These are phyloP conservation scores for Corinectria fuckeliana DNA, from an alignment of 2,329 filamentous ascomycete species.

Conservation along the genomic window DNA sequence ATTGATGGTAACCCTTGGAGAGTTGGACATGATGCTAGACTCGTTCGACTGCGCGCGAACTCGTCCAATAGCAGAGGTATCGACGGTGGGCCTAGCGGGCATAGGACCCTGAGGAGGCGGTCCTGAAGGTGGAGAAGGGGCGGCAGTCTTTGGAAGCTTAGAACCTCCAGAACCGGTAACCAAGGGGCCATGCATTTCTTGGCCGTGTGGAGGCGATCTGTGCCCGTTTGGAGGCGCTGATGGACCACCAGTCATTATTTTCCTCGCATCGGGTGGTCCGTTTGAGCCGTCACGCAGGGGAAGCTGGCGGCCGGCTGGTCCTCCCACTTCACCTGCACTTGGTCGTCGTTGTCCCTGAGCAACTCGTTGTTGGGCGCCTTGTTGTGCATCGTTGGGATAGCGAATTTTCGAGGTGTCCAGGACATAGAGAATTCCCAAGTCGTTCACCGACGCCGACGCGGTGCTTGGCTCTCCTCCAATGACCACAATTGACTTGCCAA, in stretches of 20 bases:
- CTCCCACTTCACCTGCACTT: conserved; percentile 47
- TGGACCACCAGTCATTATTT: conserved; percentile 45
- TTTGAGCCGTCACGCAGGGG: conserved; percentile 60
- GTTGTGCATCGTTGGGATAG: conserved; percentile 79
- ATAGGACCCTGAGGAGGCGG: conserved; percentile 63
- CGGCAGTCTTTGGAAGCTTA: conserved; percentile 43
- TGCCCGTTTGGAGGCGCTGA: conserved; percentile 49
- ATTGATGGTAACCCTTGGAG: conserved; percentile 43
- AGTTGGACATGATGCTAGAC: conserved; percentile 45
- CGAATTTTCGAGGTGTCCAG: conserved; percentile 95
- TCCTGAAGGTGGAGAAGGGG: conserved; percentile 49
- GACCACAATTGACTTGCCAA: conserved; percentile 90
- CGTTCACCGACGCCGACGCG: conserved; percentile 77
- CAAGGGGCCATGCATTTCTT: conserved; percentile 47
- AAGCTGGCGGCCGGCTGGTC: conserved; percentile 42
- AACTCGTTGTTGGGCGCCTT: conserved; percentile 47
- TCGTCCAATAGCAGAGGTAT: conserved; percentile 50
- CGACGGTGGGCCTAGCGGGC: conserved; percentile 54
- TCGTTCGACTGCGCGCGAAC: conserved; percentile 59
- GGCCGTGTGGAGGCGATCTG: conserved; percentile 47
- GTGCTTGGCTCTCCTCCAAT: conserved; percentile 94
- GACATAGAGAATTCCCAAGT: conserved; percentile 88
- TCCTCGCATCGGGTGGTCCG: conserved; percentile 57
- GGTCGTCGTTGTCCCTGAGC: conserved; percentile 50
- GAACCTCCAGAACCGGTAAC: conserved; percentile 45